Evolutionary conservation across 2,329 filamentous ascomycete species (phyloP), one percentile per base, ranked within the genome.

Genomic region (Colletotrichum melonis): DNA sequence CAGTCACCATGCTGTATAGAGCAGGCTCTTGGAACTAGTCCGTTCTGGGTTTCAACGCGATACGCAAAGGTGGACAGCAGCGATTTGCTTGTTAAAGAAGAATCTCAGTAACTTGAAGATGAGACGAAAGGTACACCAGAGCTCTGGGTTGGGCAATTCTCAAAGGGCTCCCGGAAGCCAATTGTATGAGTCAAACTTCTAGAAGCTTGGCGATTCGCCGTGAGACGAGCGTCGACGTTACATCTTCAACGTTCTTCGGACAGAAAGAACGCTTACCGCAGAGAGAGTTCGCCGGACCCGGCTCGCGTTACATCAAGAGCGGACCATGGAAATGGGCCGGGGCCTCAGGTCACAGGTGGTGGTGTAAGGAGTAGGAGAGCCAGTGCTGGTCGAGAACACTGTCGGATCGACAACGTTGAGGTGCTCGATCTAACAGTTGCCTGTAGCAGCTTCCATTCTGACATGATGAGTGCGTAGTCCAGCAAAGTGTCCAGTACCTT

Each of bases 221-320:
- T 65, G 22, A 71, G 70, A 46, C 54, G 70, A 65, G 58, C 26
- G 57, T 54, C 32, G 14, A 66, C 38, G 71, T 62, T 38, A 56
- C 60, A 56, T 62, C 24, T 59, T 28, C 54, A 65, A 56, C 35
- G 42, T 52, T 28, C 26, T 54, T 67, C 54, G 42, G 30, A 49
- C 70, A 70, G 52, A 73, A 60, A 70, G 52, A 73, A 65, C 52
- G 30, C 55, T 46, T 24, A 64, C 26, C 24, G 63, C 38, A 14
- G 32, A 52, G 22, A 58, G 56, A 35, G 72, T 35, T 74, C 49
- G 38, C 56, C 62, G 63, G 56, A 54, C 49, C 63, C 38, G 60
- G 46, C 4, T 46, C 30, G 49, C n/a, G 68, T 72, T 63, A 49
- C 63, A 74, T 63, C 22, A 30, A 56, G 49, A 67, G 68, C 62